Percentiles rank a stretch among this genome's conserved stretches.
These are phyloP conservation scores for Paralagenidium karlingii DNA, from an alignment of 352 stramenopile species.

Conservation along the genomic window DNA sequence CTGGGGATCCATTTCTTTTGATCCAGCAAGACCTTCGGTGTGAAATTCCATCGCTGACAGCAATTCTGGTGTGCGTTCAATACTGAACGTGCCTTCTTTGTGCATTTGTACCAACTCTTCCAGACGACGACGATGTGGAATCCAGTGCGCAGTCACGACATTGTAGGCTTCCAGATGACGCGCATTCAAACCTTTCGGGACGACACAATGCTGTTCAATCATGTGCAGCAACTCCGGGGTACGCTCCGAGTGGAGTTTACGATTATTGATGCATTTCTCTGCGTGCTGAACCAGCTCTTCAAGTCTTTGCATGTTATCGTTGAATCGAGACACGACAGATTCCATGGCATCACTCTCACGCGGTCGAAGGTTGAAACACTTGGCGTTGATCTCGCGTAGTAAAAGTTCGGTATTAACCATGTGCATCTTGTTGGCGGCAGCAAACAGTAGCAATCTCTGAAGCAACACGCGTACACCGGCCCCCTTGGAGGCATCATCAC, in stretches of 20 bases:
- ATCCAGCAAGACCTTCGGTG: constrained; percentile 42
- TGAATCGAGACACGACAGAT: constrained; percentile 23
- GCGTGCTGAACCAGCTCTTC: constrained; percentile 34
- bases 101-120: constrained; percentile 64
- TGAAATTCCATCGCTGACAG: constrained; percentile 52
- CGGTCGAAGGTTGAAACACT: constrained; percentile 33
- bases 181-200: constrained; percentile 26
- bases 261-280: constrained; percentile 55
- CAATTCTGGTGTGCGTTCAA: constrained; percentile 54
- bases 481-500: constrained; percentile 33
- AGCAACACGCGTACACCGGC: constrained; percentile 50
- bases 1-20: constrained; percentile 22
- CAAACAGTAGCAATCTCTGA: constrained; percentile 36
- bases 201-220: constrained; percentile 47
- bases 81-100: constrained; percentile 62
- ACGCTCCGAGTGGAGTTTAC: constrained; percentile 59
- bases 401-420: constrained; percentile 51
- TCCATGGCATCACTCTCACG: constrained; percentile 27
- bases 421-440: constrained; percentile 63
- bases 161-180: constrained; percentile 44
- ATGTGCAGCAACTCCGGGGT: constrained; percentile 43
- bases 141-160: constrained; percentile 49
- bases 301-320: constrained; percentile 24
- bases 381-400: constrained; percentile 44
- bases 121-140: constrained; percentile 29